Evolutionary conservation across 2,329 filamentous ascomycete genomes (phyloP), one percentile per base, ranked within the genome.

Genomic region (Pseudogymnoascus sp.): DNA sequence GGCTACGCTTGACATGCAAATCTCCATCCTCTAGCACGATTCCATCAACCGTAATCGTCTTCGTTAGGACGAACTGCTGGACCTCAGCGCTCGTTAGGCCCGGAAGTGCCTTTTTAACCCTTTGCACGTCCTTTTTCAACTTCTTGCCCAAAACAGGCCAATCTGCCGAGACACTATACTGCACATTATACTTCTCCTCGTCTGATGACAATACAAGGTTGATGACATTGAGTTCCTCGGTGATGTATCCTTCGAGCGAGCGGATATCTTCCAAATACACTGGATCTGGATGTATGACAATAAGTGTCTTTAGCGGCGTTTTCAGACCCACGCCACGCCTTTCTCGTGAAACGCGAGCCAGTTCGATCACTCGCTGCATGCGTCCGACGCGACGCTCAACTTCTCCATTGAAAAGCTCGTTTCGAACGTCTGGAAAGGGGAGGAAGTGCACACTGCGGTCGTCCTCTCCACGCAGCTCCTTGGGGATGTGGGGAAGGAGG

Each of bases 81-180:
- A 96, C 91, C 69, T 96, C 84, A 10, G 90, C 86, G 69, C 87
- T 93, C 18, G 83, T 89, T 60, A 99, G 80, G 40, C 78, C 81
- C 5, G 93, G 93, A 54, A 99, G 79, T 1, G 90, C 92, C 78
- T 93, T 96, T 81, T 96, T 96, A 69, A 97, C 92, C 73, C 89
- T 91, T 68, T 87, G 86, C 68, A 92, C 90, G 71, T 97, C 93
- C 77, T 96, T 97, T 82, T 96, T 96, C 69, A 97, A 83, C 79
- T 97, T 97, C 84, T 96, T 96, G 68, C 95, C 95, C 14, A 99
- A 82, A 1, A 90, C 89, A 12, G 95, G 92, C 89, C 95, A 97
- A 76, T 99, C 95, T 6, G 92, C 93, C 40, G 84, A 86, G 14
- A 93, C 91, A 66, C 89, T 91, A 78, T 97, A 96, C 73, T 95